phyloP scores from a whole-genome alignment of 495 filamentous ascomycete species.

The Mycothermus thermophilus region DNA sequence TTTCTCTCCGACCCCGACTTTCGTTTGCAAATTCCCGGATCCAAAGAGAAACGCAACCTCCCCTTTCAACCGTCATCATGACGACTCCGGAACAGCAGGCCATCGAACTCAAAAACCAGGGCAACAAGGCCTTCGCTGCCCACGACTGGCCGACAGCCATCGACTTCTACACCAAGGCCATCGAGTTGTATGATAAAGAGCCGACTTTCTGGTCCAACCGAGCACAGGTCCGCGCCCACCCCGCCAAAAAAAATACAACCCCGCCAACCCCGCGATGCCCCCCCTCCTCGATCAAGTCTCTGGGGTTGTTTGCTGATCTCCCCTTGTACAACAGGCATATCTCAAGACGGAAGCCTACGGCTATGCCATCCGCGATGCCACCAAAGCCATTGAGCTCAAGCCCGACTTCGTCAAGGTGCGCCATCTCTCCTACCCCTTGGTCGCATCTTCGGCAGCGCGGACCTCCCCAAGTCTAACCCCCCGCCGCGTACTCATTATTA shows the following conservation, averaged over 20 bases:
- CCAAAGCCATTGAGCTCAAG: conserved; percentile 86
- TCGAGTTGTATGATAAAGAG: conserved; percentile 70
- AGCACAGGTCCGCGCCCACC: conserved; percentile 56
- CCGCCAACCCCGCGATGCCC: neutral
- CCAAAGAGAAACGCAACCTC: too few species aligned
- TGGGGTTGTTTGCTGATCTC: conserved; percentile 1
- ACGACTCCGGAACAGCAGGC: conserved; percentile 42
- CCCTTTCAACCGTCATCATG: too few species aligned
- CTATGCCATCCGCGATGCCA: conserved; percentile 81
- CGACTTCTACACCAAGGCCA: conserved; percentile 79
- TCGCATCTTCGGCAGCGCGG: neutral
- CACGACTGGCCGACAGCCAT: conserved; percentile 82
- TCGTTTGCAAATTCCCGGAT: conserved; percentile 4
- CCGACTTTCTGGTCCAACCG: conserved; percentile 87
- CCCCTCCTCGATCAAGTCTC: too few species aligned
- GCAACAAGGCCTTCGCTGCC: conserved; percentile 78
- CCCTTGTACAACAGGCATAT: conserved; percentile 47
- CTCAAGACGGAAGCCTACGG: conserved; percentile 94
- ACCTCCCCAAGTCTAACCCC: conserved; percentile 1
- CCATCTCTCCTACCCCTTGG: neutral
- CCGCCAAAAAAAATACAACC: neutral
- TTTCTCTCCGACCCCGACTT: too few species aligned
- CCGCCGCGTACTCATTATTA: conserved; percentile 19
- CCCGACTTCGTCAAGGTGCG: conserved; percentile 71
- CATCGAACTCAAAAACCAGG: conserved; percentile 73